phyloP scores from a whole-genome alignment of 148 eudicot genomes.

The Camellia granthamiana region DNA sequence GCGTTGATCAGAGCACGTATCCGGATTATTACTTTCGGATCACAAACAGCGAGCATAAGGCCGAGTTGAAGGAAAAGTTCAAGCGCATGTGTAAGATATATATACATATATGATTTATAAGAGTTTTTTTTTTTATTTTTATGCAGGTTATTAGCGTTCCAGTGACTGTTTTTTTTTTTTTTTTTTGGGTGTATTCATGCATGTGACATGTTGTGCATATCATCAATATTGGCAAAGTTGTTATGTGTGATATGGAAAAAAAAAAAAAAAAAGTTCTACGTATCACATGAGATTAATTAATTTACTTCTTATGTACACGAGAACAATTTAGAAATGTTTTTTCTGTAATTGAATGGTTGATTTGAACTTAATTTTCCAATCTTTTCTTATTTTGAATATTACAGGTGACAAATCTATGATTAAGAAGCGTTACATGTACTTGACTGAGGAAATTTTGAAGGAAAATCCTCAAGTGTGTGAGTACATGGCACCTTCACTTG shows the following conservation, averaged over 20 bases:
- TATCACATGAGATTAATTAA: too few relatives aligned
- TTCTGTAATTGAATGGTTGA: too few relatives aligned
- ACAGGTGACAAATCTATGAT: slow-evolving; percentile 29
- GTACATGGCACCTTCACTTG: slow-evolving; percentile 22
- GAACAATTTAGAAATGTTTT: background rate
- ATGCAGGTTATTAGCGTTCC: background rate
- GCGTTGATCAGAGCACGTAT: slow-evolving; percentile 43
- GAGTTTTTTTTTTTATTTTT: too few relatives aligned
- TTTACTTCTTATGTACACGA: background rate
- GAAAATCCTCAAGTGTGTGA: slow-evolving; percentile 22
- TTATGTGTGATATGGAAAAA: too few relatives aligned
- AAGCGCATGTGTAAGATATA: slow-evolving; percentile 41
- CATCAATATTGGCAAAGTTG: too few relatives aligned
- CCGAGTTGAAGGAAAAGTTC: slow-evolving; percentile 41
- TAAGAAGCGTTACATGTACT: slow-evolving; percentile 27
- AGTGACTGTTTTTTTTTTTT: background rate
- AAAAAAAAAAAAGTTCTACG: too few relatives aligned
- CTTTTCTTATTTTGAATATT: too few relatives aligned
- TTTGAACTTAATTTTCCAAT: too few relatives aligned
- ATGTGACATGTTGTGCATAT: background rate
- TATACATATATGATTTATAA: background rate
- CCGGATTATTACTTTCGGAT: slow-evolving; percentile 43
- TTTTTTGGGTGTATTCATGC: background rate
- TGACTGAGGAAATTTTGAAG: slow-evolving; percentile 26
- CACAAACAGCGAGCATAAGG: slow-evolving; percentile 38